These are phyloP conservation scores for Eimeria zaria DNA, from an alignment of 169 alveolate genomes.

Conservation along the genomic window DNA sequence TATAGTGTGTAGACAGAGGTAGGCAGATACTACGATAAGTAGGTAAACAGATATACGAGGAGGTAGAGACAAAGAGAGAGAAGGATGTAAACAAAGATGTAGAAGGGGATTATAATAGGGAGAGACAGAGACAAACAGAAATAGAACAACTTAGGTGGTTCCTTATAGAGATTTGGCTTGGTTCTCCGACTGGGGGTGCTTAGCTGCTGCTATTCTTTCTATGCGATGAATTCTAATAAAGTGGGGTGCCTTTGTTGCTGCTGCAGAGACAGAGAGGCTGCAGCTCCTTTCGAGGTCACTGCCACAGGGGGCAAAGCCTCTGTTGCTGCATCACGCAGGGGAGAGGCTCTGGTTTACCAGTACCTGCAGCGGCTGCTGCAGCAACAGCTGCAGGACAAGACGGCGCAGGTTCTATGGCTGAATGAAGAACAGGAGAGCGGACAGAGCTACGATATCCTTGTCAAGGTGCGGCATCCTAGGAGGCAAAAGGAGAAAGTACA, in stretches of 20 bases:
- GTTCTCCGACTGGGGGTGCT: too few relatives aligned
- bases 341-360: constrained; percentile 49
- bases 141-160: too few relatives aligned
- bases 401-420: constrained; percentile 61
- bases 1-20: too few relatives aligned
- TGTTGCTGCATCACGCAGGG: constrained; percentile 49
- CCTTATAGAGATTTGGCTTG: too few relatives aligned
- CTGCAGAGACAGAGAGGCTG: constrained; percentile 38
- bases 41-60: too few relatives aligned
- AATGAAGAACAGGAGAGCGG: constrained; percentile 78
- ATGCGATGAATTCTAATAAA: background rate
- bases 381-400: constrained; percentile 29
- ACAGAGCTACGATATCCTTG: constrained; percentile 68
- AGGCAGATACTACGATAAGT: too few relatives aligned
- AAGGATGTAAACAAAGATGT: too few relatives aligned
- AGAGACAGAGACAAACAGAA: background rate
- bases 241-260: background rate
- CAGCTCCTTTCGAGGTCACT: background rate
- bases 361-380: constrained; percentile 59
- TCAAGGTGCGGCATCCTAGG: constrained; percentile 21
- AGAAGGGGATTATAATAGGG: too few relatives aligned
- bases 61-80: too few relatives aligned
- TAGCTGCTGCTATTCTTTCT: background rate
- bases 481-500: background rate
- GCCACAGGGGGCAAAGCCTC: background rate